Evolutionary conservation across 352 stramenopile genomes (phyloP).

Genomic region (Phytophthora palmivora): DNA sequence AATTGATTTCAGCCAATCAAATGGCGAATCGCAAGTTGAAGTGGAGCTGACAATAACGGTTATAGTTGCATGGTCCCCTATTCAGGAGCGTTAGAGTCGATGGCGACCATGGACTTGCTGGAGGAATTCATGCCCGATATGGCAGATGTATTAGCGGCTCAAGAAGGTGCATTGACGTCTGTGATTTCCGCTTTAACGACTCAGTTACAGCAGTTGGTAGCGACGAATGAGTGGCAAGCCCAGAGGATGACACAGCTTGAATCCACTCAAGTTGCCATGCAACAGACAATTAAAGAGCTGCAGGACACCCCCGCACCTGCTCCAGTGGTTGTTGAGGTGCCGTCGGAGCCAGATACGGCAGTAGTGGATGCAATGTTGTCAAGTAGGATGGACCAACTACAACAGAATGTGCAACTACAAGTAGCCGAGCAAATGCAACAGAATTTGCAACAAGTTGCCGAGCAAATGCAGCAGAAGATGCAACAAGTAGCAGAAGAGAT

Average conservation of each 20-base stretch:
- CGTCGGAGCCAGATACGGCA: slow-evolving; percentile 12
- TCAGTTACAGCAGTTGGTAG: slow-evolving; percentile 57
- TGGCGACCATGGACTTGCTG: slow-evolving; percentile 55
- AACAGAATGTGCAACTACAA: slow-evolving; percentile 35
- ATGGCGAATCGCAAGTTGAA: slow-evolving; percentile 10
- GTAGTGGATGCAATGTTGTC: slow-evolving; percentile 23
- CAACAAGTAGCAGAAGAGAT: slow-evolving; percentile 36
- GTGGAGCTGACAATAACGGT: slow-evolving; percentile 13
- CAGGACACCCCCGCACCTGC: slow-evolving; percentile 21
- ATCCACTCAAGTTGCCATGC: slow-evolving; percentile 34
- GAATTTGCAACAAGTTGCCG: too few relatives aligned
- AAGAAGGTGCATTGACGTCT: slow-evolving; percentile 66
- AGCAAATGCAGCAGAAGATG: slow-evolving; percentile 31
- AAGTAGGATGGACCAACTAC: slow-evolving; percentile 28
- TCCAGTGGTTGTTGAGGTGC: slow-evolving; percentile 35
- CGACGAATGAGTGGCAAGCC: slow-evolving; percentile 43
- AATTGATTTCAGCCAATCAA: slow-evolving; percentile 9
- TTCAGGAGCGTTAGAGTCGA: too few relatives aligned
- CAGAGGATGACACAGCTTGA: slow-evolving; percentile 50
- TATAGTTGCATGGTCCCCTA: too few relatives aligned
- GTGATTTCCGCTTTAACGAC: slow-evolving; percentile 57
- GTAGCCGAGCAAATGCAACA: too few relatives aligned
- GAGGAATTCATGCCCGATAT: slow-evolving; percentile 75
- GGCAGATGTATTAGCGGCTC: slow-evolving; percentile 61
- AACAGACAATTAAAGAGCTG: slow-evolving; percentile 31